These are phyloP conservation scores for Alternaria panax DNA, from an alignment of 2,329 filamentous ascomycete species.

Conservation along the genomic window DNA sequence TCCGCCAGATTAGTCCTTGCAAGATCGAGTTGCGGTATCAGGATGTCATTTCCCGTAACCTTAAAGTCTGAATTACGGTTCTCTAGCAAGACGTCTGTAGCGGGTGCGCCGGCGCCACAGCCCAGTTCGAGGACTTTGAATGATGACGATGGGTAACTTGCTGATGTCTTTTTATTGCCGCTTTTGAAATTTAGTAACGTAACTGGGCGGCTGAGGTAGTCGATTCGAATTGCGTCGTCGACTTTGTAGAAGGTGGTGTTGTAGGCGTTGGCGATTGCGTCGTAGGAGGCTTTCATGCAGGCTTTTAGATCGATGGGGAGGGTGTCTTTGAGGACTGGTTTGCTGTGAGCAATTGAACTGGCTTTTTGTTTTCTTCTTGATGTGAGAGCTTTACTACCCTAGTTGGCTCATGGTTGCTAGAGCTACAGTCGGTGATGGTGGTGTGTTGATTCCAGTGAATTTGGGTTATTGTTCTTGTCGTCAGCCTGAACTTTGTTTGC, in stretches of 20 bases:
- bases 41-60: slow-evolving; percentile 56
- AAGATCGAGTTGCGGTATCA: slow-evolving; percentile 49
- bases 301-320: slow-evolving; percentile 34
- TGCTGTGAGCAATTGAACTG: too few species aligned
- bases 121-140: slow-evolving; percentile 36
- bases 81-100: slow-evolving; percentile 35
- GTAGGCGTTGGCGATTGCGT: slow-evolving; percentile 40
- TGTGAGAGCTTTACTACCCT: too few species aligned
- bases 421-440: too few species aligned
- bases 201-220: slow-evolving; percentile 32
- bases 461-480: too few species aligned
- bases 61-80: slow-evolving; percentile 23
- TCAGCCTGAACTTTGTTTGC: too few species aligned
- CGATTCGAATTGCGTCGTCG: slow-evolving; percentile 30
- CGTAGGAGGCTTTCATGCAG: slow-evolving; percentile 39
- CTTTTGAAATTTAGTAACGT: slow-evolving; percentile 7
- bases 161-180: too few species aligned
- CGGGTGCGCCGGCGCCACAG: slow-evolving; percentile 41
- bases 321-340: background rate
- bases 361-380: too few species aligned
- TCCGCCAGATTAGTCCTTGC: slow-evolving; percentile 33
- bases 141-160: too few species aligned
- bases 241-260: slow-evolving; percentile 26
- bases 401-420: too few species aligned
- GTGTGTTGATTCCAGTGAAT: too few species aligned